Conservation (phyloP, 202 grass and related monocot genomes). For the Alloteropsis angusta region DNA sequence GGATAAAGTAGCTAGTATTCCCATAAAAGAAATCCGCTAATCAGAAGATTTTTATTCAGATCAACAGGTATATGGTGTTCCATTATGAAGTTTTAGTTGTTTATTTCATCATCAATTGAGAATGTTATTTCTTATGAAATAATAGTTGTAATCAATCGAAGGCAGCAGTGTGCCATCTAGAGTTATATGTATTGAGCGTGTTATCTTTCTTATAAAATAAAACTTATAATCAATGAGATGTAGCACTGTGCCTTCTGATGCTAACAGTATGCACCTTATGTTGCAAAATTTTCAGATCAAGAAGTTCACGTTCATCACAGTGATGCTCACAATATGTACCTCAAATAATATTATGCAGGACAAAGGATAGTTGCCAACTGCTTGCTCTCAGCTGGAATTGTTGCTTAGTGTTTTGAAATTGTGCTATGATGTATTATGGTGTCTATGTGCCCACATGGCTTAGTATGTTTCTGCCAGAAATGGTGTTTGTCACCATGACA, state of each 20-base stretch:
- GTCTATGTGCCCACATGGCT: background rate
- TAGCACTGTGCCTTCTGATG: background rate
- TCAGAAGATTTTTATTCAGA: background rate
- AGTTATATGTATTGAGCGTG: background rate
- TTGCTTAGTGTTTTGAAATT: background rate
- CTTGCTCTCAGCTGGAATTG: background rate
- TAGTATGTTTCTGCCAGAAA: background rate
- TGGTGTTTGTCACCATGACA: background rate
- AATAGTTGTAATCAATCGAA: background rate
- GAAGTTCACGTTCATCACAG: background rate
- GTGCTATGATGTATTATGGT: background rate
- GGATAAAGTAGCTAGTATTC: constrained; percentile 33
- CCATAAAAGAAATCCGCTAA: constrained; percentile 22
- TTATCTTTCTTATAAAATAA: background rate
- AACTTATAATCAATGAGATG: background rate
- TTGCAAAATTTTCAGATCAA: background rate
- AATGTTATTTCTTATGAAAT: background rate
- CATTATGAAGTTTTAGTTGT: background rate
- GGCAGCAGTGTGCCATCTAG: background rate
- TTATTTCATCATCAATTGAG: background rate
- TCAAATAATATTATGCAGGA: background rate
- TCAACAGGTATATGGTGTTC: background rate
- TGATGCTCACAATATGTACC: background rate
- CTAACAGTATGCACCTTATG: background rate
- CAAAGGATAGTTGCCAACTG: background rate